These are phyloP conservation scores for Moringa oleifera DNA, from an alignment of 345 rosid genomes.

Conservation along the genomic window DNA sequence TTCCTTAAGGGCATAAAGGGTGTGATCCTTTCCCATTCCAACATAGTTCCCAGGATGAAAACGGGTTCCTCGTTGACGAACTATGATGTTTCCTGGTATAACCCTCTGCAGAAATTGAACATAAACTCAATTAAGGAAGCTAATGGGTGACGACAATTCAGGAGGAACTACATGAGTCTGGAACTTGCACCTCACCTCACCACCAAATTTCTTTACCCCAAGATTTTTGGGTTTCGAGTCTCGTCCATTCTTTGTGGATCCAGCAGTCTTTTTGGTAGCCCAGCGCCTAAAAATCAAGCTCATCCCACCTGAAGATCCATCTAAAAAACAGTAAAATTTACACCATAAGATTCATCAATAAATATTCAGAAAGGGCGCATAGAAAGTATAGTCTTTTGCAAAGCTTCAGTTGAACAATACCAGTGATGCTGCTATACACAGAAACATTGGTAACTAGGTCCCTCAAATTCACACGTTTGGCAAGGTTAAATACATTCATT, in stretches of 20 bases:
- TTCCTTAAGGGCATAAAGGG: slow-evolving; percentile 63
- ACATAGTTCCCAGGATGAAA: slow-evolving; percentile 90
- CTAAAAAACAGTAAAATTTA: slow-evolving; percentile 20
- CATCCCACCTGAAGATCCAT: slow-evolving; percentile 53
- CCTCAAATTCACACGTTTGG: slow-evolving; percentile 38
- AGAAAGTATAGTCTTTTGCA: no score
- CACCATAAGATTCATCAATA: not conserved
- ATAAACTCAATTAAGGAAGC: not conserved
- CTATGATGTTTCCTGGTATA: slow-evolving; percentile 84
- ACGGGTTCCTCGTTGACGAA: slow-evolving; percentile 69
- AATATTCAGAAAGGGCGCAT: no score
- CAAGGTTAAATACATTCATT: no score
- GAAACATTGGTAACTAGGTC: slow-evolving; percentile 40
- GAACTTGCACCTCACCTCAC: slow-evolving; percentile 43
- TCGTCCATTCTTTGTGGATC: slow-evolving; percentile 86
- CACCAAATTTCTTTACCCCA: slow-evolving; percentile 96
- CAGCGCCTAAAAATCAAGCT: slow-evolving; percentile 69
- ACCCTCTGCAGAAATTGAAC: slow-evolving; percentile 44
- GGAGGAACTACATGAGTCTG: no score
- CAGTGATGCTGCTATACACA: slow-evolving; percentile 34
- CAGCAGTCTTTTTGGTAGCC: slow-evolving; percentile 84
- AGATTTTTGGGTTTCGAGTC: slow-evolving; percentile 84
- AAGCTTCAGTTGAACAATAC: no score
- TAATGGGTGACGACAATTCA: no score
- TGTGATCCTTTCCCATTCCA: slow-evolving; percentile 73